Evolutionary conservation across 2,329 filamentous ascomycete genomes (phyloP), one percentile per base, ranked within the genome.

Genomic region (Boeremia lycopersici): DNA sequence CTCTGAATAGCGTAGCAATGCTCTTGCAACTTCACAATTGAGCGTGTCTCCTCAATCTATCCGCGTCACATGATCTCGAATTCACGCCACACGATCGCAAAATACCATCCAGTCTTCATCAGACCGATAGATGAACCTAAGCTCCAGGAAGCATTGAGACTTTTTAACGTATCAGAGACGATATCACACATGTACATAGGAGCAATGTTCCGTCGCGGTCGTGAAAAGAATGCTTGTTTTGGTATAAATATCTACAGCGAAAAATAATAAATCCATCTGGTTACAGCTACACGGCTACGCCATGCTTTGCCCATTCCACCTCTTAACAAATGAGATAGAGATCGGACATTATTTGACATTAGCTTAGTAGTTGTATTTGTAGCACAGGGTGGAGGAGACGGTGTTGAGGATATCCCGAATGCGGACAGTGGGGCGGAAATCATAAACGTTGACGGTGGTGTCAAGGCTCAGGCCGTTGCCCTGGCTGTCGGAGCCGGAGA

Each of bases 401-500:
- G 70, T 73, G 53, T 73, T 65, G 6, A 74, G 50, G 29, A 74
- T 59, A 38, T 74, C 69, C 39, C 71, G 44, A 25, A 74, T 61
- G 39, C 46, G 55, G 19, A 72, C 62, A 53, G 62, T 56, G 8
- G 67, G 70, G 13, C 67, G 59, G 33, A 74, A 48, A 23, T 58
- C 63, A 43, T 69, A 64, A 6, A 73, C 61, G 33, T 62, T 67
- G 55, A 73, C 47, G 7, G 25, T 53, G 8, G 65, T 73, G 45
- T 71, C 66, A 23, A 73, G 47, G 17, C 63, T 66, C 4, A 74
- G 61, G 3, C 46, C n/a, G 29, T 60, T 61, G 15, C 67, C 67
- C 7, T 29, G 38, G 7, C 23, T 26, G 36, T 72, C 76, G 8
- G 74, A 78, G 3, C 80, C 81, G 34, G 70, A 68, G 57, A 83